Conservation (phyloP, 2,329 filamentous ascomycete species). For the Hirsutella rhossiliensis region DNA sequence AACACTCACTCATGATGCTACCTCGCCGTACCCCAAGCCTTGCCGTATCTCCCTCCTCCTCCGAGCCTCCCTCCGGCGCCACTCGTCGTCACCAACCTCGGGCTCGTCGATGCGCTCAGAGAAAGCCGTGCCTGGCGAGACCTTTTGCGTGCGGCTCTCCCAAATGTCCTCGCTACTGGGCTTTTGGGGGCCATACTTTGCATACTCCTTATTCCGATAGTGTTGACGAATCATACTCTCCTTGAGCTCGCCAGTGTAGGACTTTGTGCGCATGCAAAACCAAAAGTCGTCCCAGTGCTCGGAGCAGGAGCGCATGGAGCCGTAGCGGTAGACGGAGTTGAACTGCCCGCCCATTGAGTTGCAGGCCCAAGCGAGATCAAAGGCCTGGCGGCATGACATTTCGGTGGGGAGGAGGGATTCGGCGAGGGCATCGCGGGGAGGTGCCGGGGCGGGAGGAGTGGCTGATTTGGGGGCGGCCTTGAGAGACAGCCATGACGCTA, state of each 20-base stretch:
- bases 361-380: conserved; percentile 92
- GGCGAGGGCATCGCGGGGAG: conserved; percentile 34
- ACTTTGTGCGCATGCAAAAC: conserved; percentile 87
- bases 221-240: conserved; percentile 51
- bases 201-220: conserved; percentile 53
- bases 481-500: conserved; percentile 21
- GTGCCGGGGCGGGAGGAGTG: conserved; percentile 9
- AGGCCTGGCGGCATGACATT: conserved; percentile 83
- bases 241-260: conserved; percentile 45
- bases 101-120: conserved; percentile 24
- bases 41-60: conserved; percentile 23
- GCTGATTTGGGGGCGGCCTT: conserved; percentile 15
- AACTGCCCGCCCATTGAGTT: conserved; percentile 85
- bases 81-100: conserved; percentile 29
- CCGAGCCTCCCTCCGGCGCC: conserved; percentile 21
- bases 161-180: conserved; percentile 85
- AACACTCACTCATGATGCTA: conserved; percentile 1
- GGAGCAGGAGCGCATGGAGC: conserved; percentile 61
- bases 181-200: conserved; percentile 48
- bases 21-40: conserved; percentile 13
- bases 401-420: conserved; percentile 63
- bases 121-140: conserved; percentile 38
- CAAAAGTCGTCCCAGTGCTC: conserved; percentile 91
- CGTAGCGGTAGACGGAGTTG: conserved; percentile 82
- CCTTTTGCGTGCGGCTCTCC: conserved; percentile 55